A percentile compares a stretch with the other conserved stretches of the same genome.
These are phyloP conservation scores for Albatrellus ellisii DNA, from an alignment of 768 basidiomycete species.

Conservation along the genomic window DNA sequence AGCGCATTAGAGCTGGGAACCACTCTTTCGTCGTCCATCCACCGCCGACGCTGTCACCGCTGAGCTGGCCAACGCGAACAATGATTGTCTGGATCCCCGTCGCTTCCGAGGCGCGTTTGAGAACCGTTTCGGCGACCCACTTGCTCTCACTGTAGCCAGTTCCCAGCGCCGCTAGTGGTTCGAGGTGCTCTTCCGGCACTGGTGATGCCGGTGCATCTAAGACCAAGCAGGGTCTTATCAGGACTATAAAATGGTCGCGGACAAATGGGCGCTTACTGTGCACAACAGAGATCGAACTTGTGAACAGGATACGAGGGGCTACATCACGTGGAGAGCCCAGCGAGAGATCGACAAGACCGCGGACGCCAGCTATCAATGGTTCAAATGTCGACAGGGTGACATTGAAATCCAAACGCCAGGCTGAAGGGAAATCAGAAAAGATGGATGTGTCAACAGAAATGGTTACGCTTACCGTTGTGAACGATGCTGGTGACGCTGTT, in stretches of 20 bases:
- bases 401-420: constrained; percentile 20
- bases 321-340: constrained; percentile 8
- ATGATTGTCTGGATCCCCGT: neutral
- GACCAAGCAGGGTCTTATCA: neutral
- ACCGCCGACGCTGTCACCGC: neutral
- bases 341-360: constrained; percentile 16
- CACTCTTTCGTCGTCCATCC: constrained; percentile 1
- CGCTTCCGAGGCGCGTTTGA: neutral
- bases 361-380: constrained; percentile 13
- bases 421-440: constrained; percentile 2
- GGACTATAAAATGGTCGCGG: neutral
- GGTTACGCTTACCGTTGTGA: neutral
- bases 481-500: constrained; percentile 1
- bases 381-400: constrained; percentile 15
- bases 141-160: constrained; percentile 6
- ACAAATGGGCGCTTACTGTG: neutral
- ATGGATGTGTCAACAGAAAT: neutral
- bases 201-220: neutral
- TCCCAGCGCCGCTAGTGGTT: neutral
- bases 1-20: neutral
- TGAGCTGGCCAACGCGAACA: constrained; percentile 2
- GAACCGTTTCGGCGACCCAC: constrained; percentile 6
- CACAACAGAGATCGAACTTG: constrained; percentile 16
- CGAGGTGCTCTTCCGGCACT: neutral
- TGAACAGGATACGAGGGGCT: constrained; percentile 15